Evolutionary conservation across 2,329 filamentous ascomycete species (phyloP), one percentile per base, ranked within the genome.

Genomic region (Trematosphaeria pertusa): DNA sequence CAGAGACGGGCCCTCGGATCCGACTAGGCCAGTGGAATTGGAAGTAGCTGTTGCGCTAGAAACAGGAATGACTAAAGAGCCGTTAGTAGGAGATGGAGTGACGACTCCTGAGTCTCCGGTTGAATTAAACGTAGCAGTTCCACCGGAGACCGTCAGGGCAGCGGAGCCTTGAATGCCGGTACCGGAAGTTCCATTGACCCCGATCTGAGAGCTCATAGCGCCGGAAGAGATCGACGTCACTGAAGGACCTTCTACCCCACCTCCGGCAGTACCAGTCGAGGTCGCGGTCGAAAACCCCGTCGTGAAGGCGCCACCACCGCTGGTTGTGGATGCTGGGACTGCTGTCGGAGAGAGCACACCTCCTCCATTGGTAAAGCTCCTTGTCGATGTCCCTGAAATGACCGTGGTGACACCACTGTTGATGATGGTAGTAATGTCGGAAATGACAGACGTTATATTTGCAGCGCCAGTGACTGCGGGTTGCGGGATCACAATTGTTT

Each of bases 271-370:
- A 7, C 57, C 54, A 5, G 48, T 56, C 20, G 45, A 40, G 11
- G 54, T 62, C n/a, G 52, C 56, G 14, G 54, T 51, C 1, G 58
- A 62, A 40, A 52, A 59, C 9, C 52, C 58, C 1, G 57, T 63
- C 0, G 62, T 59, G n/a, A 64, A 41, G 4, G 43, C 56, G 6
- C 32, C 55, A n/a, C 46, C 53, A 12, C 50, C 59, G 18, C 50
- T 41, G 4, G 66, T 69, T 1, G 56, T 61, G 8, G 55, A 54
- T 3, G 64, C 64, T 31, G 59, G 48, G n/a, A 67, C 57, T 31
- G 56, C 48, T 0, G 54, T 59, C n/a, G 62, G 63, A n/a, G 51
- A 37, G 6, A 50, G 37, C 1, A 45, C 3, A 7, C 57, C 55
- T 9, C 32, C 52, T 10, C 58, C 53, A 6, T 37, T 47, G 3